A percentile compares a stretch with the other conserved stretches of the same genome.
phyloP scores from a whole-genome alignment of 192 early-diverging fungal genomes.

The Chytriomyces confervae region DNA sequence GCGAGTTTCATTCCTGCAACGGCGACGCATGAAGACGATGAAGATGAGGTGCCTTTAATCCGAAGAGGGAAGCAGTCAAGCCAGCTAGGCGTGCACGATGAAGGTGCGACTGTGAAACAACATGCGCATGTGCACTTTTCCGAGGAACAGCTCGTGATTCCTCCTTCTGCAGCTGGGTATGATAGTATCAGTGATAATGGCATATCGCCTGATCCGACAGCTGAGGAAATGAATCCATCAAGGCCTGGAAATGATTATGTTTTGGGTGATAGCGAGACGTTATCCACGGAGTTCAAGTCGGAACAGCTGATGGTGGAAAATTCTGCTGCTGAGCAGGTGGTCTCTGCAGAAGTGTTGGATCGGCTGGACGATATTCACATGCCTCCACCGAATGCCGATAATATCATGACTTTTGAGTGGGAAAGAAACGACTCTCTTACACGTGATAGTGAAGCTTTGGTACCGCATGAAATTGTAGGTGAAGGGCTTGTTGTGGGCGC shows the following conservation, averaged over 20 bases:
- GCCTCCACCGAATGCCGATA: background rate
- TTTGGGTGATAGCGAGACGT: background rate
- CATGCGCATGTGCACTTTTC: background rate
- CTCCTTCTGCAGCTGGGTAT: background rate
- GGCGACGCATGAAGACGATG: constrained; percentile 23
- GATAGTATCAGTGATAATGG: background rate
- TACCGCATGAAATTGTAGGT: background rate
- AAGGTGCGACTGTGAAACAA: background rate
- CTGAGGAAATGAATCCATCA: background rate
- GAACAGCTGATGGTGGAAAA: background rate
- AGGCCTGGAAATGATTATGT: background rate
- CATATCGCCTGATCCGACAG: background rate
- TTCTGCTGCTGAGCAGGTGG: background rate
- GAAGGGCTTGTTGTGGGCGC: background rate
- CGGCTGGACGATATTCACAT: background rate
- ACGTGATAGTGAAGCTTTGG: background rate
- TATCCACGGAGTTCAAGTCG: background rate
- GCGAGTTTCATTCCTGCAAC: background rate
- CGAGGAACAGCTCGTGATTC: background rate
- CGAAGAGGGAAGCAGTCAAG: background rate
- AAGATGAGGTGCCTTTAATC: constrained; percentile 23
- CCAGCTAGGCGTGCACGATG: background rate
- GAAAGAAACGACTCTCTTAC: background rate
- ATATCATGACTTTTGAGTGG: background rate
- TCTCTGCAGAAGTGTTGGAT: background rate